Evolutionary conservation across 495 filamentous ascomycete species (phyloP).

Genomic region (Penicillium angulare): DNA sequence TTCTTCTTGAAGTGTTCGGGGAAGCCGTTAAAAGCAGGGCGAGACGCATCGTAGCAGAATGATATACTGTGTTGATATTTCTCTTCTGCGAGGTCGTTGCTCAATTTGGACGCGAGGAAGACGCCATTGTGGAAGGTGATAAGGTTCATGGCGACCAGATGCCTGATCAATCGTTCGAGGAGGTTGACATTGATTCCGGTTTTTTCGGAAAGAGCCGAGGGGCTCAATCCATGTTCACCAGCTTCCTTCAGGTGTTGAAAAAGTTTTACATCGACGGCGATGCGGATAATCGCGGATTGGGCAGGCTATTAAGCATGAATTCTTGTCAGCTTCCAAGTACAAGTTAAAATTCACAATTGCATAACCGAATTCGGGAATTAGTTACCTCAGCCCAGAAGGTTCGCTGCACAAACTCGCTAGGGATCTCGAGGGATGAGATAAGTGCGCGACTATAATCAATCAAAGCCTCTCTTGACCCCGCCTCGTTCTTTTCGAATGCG

Average conservation of each 20-base stretch:
- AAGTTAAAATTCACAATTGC: neutral
- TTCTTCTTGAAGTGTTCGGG: constrained; percentile 27
- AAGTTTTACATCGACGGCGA: constrained; percentile 33
- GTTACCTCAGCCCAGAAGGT: constrained; percentile 44
- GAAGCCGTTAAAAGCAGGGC: constrained; percentile 28
- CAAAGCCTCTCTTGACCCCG: constrained; percentile 33
- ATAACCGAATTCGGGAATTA: neutral
- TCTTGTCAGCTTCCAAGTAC: too few relatives aligned
- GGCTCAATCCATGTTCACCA: constrained; percentile 18
- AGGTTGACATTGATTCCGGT: constrained; percentile 24
- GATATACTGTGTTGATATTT: constrained; percentile 26
- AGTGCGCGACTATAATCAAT: constrained; percentile 34
- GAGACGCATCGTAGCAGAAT: constrained; percentile 25
- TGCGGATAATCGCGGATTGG: constrained; percentile 33
- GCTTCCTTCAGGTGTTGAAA: constrained; percentile 34
- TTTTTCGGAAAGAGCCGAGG: constrained; percentile 23
- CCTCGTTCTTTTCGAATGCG: constrained; percentile 28
- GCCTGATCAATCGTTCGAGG: constrained; percentile 23
- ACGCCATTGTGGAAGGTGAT: constrained; percentile 17
- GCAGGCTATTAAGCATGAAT: constrained; percentile 36
- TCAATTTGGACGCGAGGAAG: constrained; percentile 17
- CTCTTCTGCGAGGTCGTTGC: constrained; percentile 24
- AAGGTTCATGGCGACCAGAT: constrained; percentile 26
- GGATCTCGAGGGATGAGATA: constrained; percentile 29
- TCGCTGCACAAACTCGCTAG: constrained; percentile 37